Percentiles rank a stretch among this genome's conserved stretches.
Conservation (phyloP, 345 rosid genomes). For the Orychophragmus violaceus region DNA sequence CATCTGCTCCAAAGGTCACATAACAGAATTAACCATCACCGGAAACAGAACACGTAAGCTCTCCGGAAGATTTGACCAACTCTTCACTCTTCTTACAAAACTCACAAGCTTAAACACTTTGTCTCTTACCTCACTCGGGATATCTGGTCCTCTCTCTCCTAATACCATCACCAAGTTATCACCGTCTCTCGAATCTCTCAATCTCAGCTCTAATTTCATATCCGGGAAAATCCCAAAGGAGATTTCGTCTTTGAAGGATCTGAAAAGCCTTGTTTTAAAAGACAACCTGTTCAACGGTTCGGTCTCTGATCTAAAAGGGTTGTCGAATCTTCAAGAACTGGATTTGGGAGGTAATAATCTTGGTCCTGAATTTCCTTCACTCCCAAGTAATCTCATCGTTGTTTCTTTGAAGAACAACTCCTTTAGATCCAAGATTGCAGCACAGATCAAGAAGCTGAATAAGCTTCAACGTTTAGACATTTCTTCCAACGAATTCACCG, state of each 20-base stretch:
- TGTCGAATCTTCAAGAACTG: constrained; percentile 45
- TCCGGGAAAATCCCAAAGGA: constrained; percentile 50
- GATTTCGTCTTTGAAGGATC: constrained; percentile 42
- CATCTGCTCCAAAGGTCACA: constrained; percentile 45
- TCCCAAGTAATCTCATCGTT: constrained; percentile 39
- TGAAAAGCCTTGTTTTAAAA: constrained; percentile 53
- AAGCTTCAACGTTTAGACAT: constrained; percentile 55
- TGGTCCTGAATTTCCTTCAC: constrained; percentile 60
- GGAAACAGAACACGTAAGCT: constrained; percentile 58
- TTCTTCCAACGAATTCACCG: constrained; percentile 50
- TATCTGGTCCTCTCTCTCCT: constrained; percentile 70
- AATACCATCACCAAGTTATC: constrained; percentile 42
- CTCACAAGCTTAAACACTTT: constrained; percentile 53
- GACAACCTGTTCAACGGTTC: constrained; percentile 59
- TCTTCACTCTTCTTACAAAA: constrained; percentile 61
- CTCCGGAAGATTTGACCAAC: constrained; percentile 46
- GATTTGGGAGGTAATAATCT: constrained; percentile 51
- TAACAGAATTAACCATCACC: constrained; percentile 50
- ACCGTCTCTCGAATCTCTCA: constrained; percentile 46
- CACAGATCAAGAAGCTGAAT: constrained; percentile 33
- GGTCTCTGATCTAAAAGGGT: constrained; percentile 51
- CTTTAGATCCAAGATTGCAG: constrained; percentile 56
- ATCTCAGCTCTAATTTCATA: constrained; percentile 73
- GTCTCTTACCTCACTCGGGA: constrained; percentile 66
- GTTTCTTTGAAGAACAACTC: constrained; percentile 53